Evolutionary conservation across 371 early-diverging fungal species (phyloP).

Genomic region (Paraphysoderma sedebokerense): DNA sequence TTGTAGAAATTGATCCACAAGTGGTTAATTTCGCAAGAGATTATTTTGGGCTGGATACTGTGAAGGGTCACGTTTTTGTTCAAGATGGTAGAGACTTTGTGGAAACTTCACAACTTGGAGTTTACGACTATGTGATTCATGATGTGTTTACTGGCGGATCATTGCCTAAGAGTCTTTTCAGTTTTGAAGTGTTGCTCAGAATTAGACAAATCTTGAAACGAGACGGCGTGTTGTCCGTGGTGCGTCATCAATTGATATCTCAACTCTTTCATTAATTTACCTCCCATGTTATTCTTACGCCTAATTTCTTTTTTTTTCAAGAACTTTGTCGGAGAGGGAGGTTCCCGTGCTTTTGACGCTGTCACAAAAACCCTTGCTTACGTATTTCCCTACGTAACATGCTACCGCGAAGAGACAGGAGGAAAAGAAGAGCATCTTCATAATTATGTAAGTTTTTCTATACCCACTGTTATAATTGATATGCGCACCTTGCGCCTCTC

Average conservation of each 20-base stretch:
- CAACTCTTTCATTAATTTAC: not conserved
- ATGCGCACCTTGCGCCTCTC: too few relatives aligned
- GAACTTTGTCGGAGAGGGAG: slow-evolving; percentile 39
- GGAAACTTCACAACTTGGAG: slow-evolving; percentile 13
- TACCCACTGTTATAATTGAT: not conserved
- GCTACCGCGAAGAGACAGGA: slow-evolving; percentile 27
- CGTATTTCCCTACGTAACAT: slow-evolving; percentile 31
- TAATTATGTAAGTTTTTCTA: slow-evolving; percentile 16
- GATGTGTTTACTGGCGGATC: slow-evolving; percentile 76
- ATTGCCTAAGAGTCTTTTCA: slow-evolving; percentile 43
- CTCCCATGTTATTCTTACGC: not conserved
- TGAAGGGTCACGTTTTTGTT: slow-evolving; percentile 16
- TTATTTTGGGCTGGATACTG: slow-evolving; percentile 23
- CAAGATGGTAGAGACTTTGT: slow-evolving; percentile 53
- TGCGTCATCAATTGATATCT: slow-evolving; percentile 7
- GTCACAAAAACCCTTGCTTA: slow-evolving; percentile 28
- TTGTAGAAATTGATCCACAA: slow-evolving; percentile 57
- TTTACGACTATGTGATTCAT: slow-evolving; percentile 65
- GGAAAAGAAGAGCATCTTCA: slow-evolving; percentile 5
- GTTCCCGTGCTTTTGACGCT: slow-evolving; percentile 21
- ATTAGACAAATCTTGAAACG: slow-evolving; percentile 40
- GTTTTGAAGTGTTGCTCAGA: slow-evolving; percentile 37
- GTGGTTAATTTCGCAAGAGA: slow-evolving; percentile 40
- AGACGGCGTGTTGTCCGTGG: slow-evolving; percentile 58
- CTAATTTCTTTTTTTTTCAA: slow-evolving; percentile 3